A percentile compares a stretch with the other conserved stretches of the same genome.
phyloP scores from a whole-genome alignment of 2,329 filamentous ascomycete genomes.

The Ceratocystis lukuohia region DNA sequence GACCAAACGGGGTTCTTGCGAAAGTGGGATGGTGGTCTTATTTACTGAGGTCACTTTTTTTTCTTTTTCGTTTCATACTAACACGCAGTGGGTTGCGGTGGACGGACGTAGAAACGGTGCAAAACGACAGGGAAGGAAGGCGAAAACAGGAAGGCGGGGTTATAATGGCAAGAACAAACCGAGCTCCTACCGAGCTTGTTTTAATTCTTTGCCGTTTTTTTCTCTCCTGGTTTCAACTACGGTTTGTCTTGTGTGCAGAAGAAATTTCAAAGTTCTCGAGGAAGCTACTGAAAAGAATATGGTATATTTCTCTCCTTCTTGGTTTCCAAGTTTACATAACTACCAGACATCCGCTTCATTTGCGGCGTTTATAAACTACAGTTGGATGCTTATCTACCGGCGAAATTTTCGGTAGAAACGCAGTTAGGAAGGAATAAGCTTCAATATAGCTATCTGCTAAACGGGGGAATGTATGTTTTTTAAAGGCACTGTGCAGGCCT shows the following conservation, averaged over 20 bases:
- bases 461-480: neutral
- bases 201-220: neutral
- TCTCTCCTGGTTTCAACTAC: neutral
- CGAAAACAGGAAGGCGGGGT: conserved; percentile 8
- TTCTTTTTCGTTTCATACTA: neutral
- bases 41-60: conserved; percentile 11
- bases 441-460: neutral
- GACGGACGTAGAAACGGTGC: conserved; percentile 7
- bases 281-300: neutral
- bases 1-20: conserved; percentile 12
- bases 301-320: neutral
- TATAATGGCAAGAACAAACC: neutral
- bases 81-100: neutral
- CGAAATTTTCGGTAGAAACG: conserved; percentile 10
- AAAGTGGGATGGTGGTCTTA: conserved; percentile 9
- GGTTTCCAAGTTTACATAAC: neutral
- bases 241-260: neutral
- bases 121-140: neutral
- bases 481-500: neutral
- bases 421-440: conserved; percentile 4
- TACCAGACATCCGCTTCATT: neutral
- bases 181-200: neutral
- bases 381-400: conserved; percentile 1
- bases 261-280: neutral
- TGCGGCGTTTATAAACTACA: neutral